Conservation (phyloP, 2,329 filamentous ascomycete species). For the Claviceps pazoutovae region DNA sequence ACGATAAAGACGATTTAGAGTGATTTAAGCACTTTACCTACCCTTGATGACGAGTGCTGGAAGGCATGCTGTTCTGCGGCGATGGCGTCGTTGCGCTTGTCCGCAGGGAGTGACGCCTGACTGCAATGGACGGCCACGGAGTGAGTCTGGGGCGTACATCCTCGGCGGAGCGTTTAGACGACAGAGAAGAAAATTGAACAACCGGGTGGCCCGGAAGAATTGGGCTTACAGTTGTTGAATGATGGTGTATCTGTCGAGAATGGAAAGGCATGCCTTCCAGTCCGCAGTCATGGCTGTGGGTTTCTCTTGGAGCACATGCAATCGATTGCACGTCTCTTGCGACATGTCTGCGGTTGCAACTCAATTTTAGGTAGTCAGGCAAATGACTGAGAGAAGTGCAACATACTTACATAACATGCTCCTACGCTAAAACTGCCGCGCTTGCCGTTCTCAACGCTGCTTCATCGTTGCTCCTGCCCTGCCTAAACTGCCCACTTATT, state of each 20-base stretch:
- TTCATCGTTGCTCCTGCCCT: neutral
- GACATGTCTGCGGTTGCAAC: no score
- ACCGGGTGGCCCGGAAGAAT: neutral
- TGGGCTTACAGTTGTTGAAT: constrained; percentile 36
- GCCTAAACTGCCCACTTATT: neutral
- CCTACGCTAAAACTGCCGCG: neutral
- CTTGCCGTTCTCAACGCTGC: neutral
- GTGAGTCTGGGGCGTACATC: neutral
- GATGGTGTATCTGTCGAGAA: constrained; percentile 46
- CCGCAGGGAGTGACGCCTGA: constrained; percentile 16
- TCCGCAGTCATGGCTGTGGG: constrained; percentile 4
- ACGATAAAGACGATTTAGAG: neutral
- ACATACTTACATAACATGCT: no score
- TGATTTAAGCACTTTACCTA: constrained; percentile 14
- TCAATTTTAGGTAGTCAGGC: no score
- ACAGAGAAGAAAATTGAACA: neutral
- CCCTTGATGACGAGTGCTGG: constrained; percentile 40
- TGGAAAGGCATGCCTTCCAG: constrained; percentile 38
- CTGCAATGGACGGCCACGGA: constrained; percentile 9
- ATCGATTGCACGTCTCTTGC: no score
- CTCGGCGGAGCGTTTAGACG: neutral
- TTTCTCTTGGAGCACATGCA: neutral
- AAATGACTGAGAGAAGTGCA: no score
- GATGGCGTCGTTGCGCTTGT: constrained; percentile 37
- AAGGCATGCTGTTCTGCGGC: constrained; percentile 52